phyloP scores from a whole-genome alignment of 2,329 filamentous ascomycete species.

The Colletotrichum magnum region DNA sequence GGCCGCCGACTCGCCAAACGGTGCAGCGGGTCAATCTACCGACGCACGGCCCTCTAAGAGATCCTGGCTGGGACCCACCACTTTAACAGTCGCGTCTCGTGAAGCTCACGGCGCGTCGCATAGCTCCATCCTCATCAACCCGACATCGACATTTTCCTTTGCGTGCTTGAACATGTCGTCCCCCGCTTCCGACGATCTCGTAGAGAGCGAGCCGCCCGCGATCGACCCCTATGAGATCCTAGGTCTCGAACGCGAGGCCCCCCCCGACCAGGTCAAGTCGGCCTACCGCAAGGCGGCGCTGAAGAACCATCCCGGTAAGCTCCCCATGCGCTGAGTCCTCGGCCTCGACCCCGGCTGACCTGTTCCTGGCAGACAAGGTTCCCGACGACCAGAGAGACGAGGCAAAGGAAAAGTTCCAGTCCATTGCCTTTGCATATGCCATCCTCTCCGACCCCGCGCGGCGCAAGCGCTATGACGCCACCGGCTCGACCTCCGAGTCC shows the following conservation, averaged over 20 bases:
- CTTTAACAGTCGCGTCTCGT: constrained; percentile 40
- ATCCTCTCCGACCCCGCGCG: constrained; percentile 87
- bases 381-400: constrained; percentile 74
- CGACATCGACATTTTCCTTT: constrained; percentile 11
- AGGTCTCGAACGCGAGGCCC: constrained; percentile 77
- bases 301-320: constrained; percentile 85
- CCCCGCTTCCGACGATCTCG: constrained; percentile 63
- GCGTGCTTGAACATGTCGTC: constrained; percentile 35
- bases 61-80: constrained; percentile 16
- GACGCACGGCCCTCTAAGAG: background rate
- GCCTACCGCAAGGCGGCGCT: constrained; percentile 94
- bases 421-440: constrained; percentile 93
- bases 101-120: constrained; percentile 12
- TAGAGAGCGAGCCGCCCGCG: constrained; percentile 71
- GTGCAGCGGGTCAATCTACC: background rate
- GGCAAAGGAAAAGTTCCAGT: constrained; percentile 88
- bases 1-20: constrained; percentile 1
- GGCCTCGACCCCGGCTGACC: background rate
- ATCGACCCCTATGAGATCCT: constrained; percentile 88
- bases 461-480: constrained; percentile 89
- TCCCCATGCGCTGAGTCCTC: background rate
- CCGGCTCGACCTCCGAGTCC: constrained; percentile 88
- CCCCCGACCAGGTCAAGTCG: constrained; percentile 84
- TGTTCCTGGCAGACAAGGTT: constrained; percentile 77
- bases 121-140: constrained; percentile 1